Evolutionary conservation across 1,139 yeast genomes (phyloP).

Genomic region (Saccharomyces uvarum): DNA sequence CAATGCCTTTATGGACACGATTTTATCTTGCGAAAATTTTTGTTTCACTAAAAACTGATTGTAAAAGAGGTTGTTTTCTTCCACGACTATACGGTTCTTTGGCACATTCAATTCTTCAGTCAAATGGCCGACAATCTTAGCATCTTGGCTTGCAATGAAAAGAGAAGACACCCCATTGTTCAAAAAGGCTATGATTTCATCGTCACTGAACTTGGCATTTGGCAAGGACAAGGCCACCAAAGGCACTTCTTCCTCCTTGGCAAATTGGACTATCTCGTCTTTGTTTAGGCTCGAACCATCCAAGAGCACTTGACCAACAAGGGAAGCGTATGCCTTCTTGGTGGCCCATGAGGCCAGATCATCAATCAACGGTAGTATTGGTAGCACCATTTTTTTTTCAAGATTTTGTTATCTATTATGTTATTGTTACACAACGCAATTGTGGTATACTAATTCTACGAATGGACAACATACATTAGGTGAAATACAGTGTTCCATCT

Average conservation of each 20-base stretch:
- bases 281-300: slow-evolving; percentile 16
- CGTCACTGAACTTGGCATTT: slow-evolving; percentile 12
- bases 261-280: slow-evolving; percentile 14
- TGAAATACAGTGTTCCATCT: background rate
- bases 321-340: slow-evolving; percentile 1
- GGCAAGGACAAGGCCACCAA: slow-evolving; percentile 6
- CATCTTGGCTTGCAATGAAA: slow-evolving; percentile 35
- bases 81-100: slow-evolving; percentile 17
- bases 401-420: background rate
- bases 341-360: slow-evolving; percentile 1
- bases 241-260: slow-evolving; percentile 8
- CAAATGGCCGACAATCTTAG: slow-evolving; percentile 34
- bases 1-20: slow-evolving; percentile 15
- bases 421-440: slow-evolving; percentile 1
- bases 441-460: background rate
- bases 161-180: slow-evolving; percentile 60
- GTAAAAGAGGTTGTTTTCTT: slow-evolving; percentile 11
- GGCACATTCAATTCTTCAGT: slow-evolving; percentile 52
- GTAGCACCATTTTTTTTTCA: slow-evolving; percentile 19
- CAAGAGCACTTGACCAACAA: slow-evolving; percentile 23
- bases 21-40: slow-evolving; percentile 22
- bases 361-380: slow-evolving; percentile 26
- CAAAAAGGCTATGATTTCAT: slow-evolving; percentile 36
- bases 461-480: background rate
- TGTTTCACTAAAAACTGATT: slow-evolving; percentile 45